Base-by-base conservation (phyloP, 1,139 yeast genomes). In the Blastobotrys proliferans region DNA sequence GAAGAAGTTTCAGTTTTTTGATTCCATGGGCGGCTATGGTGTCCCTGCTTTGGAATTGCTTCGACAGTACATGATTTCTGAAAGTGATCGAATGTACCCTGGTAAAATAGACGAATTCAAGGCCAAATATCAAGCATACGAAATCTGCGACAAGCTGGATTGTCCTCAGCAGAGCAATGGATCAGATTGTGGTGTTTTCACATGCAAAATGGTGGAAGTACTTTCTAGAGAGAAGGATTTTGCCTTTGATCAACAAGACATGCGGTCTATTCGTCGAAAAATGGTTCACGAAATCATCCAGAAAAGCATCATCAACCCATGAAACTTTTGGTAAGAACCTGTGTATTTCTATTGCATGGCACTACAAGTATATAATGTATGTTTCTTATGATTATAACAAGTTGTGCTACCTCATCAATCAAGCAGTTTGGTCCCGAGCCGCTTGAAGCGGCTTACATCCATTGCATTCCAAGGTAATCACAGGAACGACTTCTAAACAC, bases 151-250 rank as follows among this genome's bases (percentile, higher is more conserved):
- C 29, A 70, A 42, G 64, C 79, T 53, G 28, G 67, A 71, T 20
- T 77, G 90, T 28, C 98, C 98, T 0, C 87, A 82, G 53, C 99
- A 94, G 61, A 69, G 73, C 25, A 94, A 94, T 60, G 97, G 97
- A 0, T 85, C 63, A 52, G 99, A 94, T 61, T 94, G 99, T 66
- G 99, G 99, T 1, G 95, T 92, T 1, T 92, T 90, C 58, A 77
- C 94, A 6, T 84, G 97, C 62, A 77, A 87, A 44, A 83, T 83
- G 47, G 86, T 87, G 1, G 75, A 79, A 42, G 81, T 74, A 39
- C 56, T 85, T 35, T 47, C 57, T 6, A 86, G 14, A 61, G 76
- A 43, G 66, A 60, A 63, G 27, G 67, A 69, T 0, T 65, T 85
- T 37, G 60, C 63, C 3, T 92, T 80, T 57, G 62, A 76, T 16